Evolutionary conservation across 1,284 basidiomycete species (phyloP), one percentile per base, ranked within the genome.

Genomic region (Porogramme epimiltina): DNA sequence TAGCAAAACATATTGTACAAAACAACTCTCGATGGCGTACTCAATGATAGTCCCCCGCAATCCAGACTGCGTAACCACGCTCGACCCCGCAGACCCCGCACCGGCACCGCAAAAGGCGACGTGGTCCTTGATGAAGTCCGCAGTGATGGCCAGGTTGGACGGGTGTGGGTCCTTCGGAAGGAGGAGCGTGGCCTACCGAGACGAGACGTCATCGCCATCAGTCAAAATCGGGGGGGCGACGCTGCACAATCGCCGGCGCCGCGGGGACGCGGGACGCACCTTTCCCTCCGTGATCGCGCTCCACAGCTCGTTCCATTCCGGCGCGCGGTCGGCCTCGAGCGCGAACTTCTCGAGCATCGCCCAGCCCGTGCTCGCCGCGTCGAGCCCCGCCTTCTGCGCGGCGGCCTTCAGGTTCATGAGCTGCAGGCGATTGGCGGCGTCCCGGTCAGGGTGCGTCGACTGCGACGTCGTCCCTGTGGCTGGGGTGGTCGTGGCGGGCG

Each of bases 261-360:
- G n/a, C n/a, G n/a, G n/a, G n/a, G n/a, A n/a, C n/a, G n/a, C n/a
- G n/a, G 45, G 3, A 63, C 74, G 40, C 50, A 89, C 91, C 81
- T 90, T 90, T 26, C 85, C 85, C 19, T 75, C 76, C 1, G 82
- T 81, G 47, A 93, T 64, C 1, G 82, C 75, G 55, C 69, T 76
- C 82, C 90, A 89, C 15, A 92, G 74, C 22, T 91, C 88, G 28
- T 78, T 74, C 92, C 93, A 94, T 43, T 91, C 89, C 9, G 73
- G 64, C 15, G 70, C 71, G 43, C 75, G 72, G 55, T 88, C 84
- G 2, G 78, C 80, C 56, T 89, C 86, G 19, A 76, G 76, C 4
- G 88, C 80, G 20, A 95, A 74, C 56, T 82, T 84, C 69, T 95
- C 92, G 42, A 95, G 73, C 44, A 95, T 91, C 18, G 82, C 82